Evolutionary conservation across 1,139 yeast genomes (phyloP).

Genomic region (Pichia sp.): DNA sequence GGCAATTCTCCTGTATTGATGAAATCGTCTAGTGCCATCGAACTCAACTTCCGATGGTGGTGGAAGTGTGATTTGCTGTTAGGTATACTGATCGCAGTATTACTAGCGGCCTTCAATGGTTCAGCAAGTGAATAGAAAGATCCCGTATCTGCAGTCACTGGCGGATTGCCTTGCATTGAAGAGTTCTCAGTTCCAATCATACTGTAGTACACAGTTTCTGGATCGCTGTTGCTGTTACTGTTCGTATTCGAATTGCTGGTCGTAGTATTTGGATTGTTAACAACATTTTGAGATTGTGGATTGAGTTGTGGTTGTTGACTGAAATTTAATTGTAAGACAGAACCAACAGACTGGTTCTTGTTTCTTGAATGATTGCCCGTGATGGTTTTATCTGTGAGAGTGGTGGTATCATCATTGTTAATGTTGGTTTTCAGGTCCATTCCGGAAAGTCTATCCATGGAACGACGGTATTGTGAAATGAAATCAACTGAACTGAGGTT

Average conservation of each 20-base stretch:
- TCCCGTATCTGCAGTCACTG: not conserved
- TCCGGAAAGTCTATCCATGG: slow-evolving; percentile 16
- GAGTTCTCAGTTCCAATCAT: slow-evolving; percentile 1
- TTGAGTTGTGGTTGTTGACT: not conserved
- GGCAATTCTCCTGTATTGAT: slow-evolving; percentile 30
- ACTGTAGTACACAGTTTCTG: slow-evolving; percentile 9
- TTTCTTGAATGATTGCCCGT: slow-evolving; percentile 1
- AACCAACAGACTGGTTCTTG: slow-evolving; percentile 11
- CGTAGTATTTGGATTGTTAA: too few species aligned
- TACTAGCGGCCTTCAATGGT: slow-evolving; percentile 18
- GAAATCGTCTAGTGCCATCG: slow-evolving; percentile 28
- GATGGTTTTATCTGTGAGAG: too few species aligned
- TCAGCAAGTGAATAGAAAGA: slow-evolving; percentile 15
- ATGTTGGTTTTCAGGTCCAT: not conserved
- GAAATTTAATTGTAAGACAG: slow-evolving; percentile 9
- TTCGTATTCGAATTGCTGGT: not conserved
- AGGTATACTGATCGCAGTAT: slow-evolving; percentile 1
- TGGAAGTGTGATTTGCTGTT: slow-evolving; percentile 20
- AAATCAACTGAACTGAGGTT: slow-evolving; percentile 7
- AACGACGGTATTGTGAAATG: slow-evolving; percentile 17
- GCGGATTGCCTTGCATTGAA: not conserved
- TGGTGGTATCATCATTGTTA: too few species aligned
- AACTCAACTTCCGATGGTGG: slow-evolving; percentile 26
- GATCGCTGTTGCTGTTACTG: not conserved
- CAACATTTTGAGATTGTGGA: slow-evolving; percentile 4